phyloP scores from a whole-genome alignment of 2,329 filamentous ascomycete genomes.

The Penicillium sp. region DNA sequence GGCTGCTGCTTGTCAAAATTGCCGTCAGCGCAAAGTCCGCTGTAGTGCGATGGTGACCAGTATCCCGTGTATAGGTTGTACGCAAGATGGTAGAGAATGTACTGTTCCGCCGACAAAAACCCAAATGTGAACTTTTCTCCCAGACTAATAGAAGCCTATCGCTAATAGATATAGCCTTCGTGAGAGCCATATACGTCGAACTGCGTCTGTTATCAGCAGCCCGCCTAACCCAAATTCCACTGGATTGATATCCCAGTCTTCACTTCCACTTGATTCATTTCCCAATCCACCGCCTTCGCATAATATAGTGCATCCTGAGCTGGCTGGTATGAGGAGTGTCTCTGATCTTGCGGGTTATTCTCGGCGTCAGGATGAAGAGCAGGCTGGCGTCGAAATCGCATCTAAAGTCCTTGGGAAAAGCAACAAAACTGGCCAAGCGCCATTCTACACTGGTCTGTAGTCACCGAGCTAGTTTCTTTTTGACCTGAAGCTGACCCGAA shows the following conservation, averaged over 20 bases:
- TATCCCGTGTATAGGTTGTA: conserved; percentile 30
- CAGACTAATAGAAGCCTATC: not conserved
- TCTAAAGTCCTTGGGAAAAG: conserved; percentile 21
- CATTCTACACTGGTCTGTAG: conserved; percentile 25
- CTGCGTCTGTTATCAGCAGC: conserved; percentile 1
- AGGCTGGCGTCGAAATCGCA: conserved; percentile 26
- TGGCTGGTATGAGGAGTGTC: not conserved
- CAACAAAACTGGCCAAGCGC: conserved; percentile 17
- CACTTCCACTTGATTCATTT: not conserved
- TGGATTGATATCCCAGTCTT: not conserved
- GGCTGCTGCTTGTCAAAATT: conserved; percentile 20
- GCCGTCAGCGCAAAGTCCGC: conserved; percentile 23
- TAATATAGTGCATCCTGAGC: not conserved
- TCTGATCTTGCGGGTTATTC: conserved; percentile 1
- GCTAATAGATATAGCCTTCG: not conserved
- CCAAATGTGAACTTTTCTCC: conserved; percentile 7
- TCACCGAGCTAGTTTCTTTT: not conserved
- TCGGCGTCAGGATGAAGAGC: conserved; percentile 20
- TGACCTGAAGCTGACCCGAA: not conserved
- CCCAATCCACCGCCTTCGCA: not conserved
- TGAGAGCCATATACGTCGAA: not conserved
- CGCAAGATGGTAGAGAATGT: conserved; percentile 28
- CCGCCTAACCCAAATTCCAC: not conserved
- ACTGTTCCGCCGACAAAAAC: conserved; percentile 22
- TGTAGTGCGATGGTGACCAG: conserved; percentile 24